Conservation (phyloP, 2,329 filamentous ascomycete genomes). For the Penicillium sp. region DNA sequence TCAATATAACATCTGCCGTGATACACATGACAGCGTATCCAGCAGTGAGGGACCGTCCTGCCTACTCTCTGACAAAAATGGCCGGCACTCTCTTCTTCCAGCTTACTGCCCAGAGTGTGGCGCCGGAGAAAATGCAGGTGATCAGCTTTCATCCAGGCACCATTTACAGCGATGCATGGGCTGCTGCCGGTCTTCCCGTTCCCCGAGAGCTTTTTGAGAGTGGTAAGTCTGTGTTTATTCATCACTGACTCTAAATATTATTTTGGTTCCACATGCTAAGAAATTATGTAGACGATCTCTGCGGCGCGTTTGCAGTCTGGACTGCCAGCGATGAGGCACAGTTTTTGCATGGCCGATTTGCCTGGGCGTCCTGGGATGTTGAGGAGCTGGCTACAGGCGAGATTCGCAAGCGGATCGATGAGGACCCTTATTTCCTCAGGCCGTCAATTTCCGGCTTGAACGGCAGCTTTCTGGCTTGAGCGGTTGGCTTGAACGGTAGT, state of each 20-base stretch:
- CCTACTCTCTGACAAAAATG: constrained; percentile 4
- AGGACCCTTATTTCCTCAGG: constrained; percentile 3
- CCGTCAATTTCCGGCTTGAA: not conserved
- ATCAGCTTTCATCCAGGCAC: constrained; percentile 16
- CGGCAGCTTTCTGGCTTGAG: not conserved
- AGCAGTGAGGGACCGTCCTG: constrained; percentile 4
- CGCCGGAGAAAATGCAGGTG: constrained; percentile 15
- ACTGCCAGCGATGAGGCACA: constrained; percentile 33
- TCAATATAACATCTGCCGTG: constrained; percentile 1
- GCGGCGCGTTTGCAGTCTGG: constrained; percentile 34
- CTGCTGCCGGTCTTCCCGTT: not conserved
- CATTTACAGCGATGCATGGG: not conserved
- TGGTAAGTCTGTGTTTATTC: not conserved
- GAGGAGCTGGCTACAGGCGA: constrained; percentile 27
- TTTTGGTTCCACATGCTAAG: not conserved
- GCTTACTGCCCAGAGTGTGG: constrained; percentile 12
- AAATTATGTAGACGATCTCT: constrained; percentile 19
- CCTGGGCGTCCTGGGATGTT: constrained; percentile 41
- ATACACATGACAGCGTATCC: constrained; percentile 3
- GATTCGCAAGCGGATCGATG: constrained; percentile 1
- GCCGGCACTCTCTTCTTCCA: constrained; percentile 5
- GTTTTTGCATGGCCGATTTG: constrained; percentile 36
- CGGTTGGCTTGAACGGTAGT: not conserved
- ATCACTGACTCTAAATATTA: too few species aligned
- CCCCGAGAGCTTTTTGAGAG: not conserved